Evolutionary conservation across 129 eudicot genomes (phyloP).

Genomic region (Smallanthus sonchifolius): DNA sequence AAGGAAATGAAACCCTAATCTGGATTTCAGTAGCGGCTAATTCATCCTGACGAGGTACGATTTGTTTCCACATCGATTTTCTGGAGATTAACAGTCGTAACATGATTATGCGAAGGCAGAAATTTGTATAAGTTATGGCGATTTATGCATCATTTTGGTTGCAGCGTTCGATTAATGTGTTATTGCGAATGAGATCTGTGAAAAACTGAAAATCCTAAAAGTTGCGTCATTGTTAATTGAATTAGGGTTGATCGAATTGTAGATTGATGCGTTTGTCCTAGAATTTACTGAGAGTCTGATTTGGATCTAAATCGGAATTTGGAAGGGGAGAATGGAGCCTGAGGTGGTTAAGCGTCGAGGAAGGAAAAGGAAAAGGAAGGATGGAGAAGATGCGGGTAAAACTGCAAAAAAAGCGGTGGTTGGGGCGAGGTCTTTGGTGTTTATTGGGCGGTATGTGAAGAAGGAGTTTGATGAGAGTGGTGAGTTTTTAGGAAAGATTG

Average conservation of each 20-base stretch:
- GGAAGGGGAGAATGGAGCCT: constrained; percentile 47
- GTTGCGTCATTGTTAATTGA: constrained; percentile 18
- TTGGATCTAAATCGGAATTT: constrained; percentile 26
- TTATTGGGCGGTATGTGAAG: constrained; percentile 74
- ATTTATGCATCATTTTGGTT: constrained; percentile 15
- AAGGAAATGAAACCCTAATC: constrained; percentile 28
- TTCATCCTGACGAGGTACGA: constrained; percentile 15
- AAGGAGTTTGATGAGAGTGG: constrained; percentile 79
- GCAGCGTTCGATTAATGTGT: constrained; percentile 5
- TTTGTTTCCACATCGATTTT: constrained; percentile 6
- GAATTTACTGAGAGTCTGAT: constrained; percentile 19
- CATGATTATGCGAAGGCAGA: constrained; percentile 2
- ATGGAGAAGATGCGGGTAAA: constrained; percentile 34
- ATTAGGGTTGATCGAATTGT: constrained; percentile 27
- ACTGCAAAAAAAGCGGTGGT: constrained; percentile 31
- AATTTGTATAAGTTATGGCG: neutral
- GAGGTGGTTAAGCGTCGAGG: constrained; percentile 64
- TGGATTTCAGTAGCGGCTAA: constrained; percentile 12
- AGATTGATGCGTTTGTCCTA: neutral
- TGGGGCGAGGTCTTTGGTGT: constrained; percentile 36
- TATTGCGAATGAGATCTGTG: constrained; percentile 29
- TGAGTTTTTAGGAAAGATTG: constrained; percentile 67
- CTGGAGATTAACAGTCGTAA: constrained; percentile 4
- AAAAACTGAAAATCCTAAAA: constrained; percentile 13
- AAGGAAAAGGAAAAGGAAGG: constrained; percentile 53